Evolutionary conservation across 306 rosid genomes (phyloP), one percentile per base, ranked within the genome.

Genomic region (Ammopiptanthus mongolicus): DNA sequence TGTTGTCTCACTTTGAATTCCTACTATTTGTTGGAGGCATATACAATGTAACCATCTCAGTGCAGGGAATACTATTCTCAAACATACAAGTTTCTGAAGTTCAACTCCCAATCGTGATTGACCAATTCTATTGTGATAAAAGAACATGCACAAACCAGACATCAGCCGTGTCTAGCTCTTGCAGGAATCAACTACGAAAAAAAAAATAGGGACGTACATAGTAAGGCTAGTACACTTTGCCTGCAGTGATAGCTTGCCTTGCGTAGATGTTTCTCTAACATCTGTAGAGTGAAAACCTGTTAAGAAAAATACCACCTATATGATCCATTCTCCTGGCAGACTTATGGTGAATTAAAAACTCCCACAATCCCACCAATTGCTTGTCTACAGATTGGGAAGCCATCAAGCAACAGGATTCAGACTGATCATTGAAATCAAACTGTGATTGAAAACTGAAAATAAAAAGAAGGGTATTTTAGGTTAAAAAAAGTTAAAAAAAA

Each of bases 121-220:
- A 95, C 77, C 99, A 95, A 82, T 95, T 87, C 81, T 95, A 95
- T 75, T 95, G 99, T 53, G 99, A 95, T 71, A 95, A 88, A 86
- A 81, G 88, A 50, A 73, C 18, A 33, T 95, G 99, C 91, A 69
- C 14, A 67, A 95, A 95, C 83, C 93, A 90, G 48, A 77, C 96
- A 61, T 68, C 93, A 22, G 97, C 99, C 0, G 98, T 96, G 71
- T 85, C 97, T n/a, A n/a, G n/a, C n/a, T 28, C 84, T 96, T 0
- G 88, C 90, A 21, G 99, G 98, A 66, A 92, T 96, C 73, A 92
- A 84, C 81, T 96, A 96, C 8, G 98, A 92, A 85, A 80, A 88
- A 77, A 90, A 92, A 67, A 83, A 79, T n/a, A 61, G 99, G 99
- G 22, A 96, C 99, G 21, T 84, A 84, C 77, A 92, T 97, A 50